Conservation (phyloP, 495 filamentous ascomycete species). For the Neurospora intermedia region DNA sequence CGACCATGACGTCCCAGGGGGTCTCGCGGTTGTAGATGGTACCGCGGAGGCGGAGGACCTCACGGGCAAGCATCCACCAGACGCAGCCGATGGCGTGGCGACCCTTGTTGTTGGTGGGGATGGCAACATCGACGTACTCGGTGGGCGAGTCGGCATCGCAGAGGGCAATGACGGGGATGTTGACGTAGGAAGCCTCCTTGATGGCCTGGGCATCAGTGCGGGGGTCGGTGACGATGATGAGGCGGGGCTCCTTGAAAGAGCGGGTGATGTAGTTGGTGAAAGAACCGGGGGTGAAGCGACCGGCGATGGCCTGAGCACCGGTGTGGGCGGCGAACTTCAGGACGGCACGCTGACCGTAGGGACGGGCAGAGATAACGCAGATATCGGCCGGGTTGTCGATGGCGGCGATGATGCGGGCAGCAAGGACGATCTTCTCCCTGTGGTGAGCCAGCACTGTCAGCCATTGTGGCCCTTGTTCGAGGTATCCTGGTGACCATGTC, state of each 20-base stretch:
- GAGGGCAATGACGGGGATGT: conserved; percentile 98
- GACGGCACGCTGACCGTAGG: conserved; percentile 97
- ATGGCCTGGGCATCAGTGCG: conserved; percentile 99
- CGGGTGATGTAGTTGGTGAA: conserved; percentile 99
- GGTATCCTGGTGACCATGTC: not conserved
- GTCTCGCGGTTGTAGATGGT: conserved; percentile 88
- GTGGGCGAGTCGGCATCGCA: conserved; percentile 99
- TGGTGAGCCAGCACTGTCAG: conserved; percentile 1
- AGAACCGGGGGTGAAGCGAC: conserved; percentile 99
- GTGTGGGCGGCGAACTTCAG: conserved; percentile 98
- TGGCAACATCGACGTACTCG: conserved; percentile 98
- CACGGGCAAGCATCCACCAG: conserved; percentile 99
- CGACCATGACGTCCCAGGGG: conserved; percentile 97
- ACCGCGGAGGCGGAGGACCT: conserved; percentile 96
- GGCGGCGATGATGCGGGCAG: conserved; percentile 95
- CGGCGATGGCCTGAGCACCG: conserved; percentile 93
- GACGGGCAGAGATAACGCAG: conserved; percentile 97
- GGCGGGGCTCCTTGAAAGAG: conserved; percentile 99
- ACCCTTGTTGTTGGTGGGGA: conserved; percentile 99
- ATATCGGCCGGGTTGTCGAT: conserved; percentile 99
- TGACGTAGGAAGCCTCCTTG: conserved; percentile 99
- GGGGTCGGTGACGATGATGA: conserved; percentile 98
- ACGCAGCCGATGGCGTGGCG: conserved; percentile 95
- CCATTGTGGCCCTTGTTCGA: not conserved
- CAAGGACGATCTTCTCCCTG: conserved; percentile 99